Percentiles rank a stretch among this genome's conserved stretches.
phyloP scores from a whole-genome alignment of 495 filamentous ascomycete species.

The Chlorociboria aeruginascens region DNA sequence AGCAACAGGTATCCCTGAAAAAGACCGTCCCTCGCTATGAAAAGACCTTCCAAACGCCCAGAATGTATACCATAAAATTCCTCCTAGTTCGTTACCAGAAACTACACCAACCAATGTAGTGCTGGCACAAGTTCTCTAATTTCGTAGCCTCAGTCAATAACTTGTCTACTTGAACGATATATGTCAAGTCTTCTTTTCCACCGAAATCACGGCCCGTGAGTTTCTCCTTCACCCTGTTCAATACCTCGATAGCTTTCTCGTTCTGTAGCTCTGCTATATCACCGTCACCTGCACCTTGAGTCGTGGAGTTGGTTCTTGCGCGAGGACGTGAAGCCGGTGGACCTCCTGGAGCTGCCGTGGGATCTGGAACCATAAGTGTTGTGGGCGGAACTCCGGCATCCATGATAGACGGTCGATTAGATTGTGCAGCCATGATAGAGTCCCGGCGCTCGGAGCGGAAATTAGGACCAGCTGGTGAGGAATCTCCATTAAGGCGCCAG shows the following conservation, averaged over 20 bases:
- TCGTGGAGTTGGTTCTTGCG: constrained; percentile 41
- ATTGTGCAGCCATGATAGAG: constrained; percentile 25
- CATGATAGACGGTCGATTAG: constrained; percentile 58
- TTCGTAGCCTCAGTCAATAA: constrained; percentile 90
- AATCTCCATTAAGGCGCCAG: constrained; percentile 83
- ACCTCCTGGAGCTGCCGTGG: constrained; percentile 31
- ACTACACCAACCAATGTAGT: constrained; percentile 97
- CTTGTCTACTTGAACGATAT: constrained; percentile 87
- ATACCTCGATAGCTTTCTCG: constrained; percentile 80
- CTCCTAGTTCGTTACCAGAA: constrained; percentile 51
- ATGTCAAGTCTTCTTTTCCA: constrained; percentile 63
- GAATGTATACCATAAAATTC: too few relatives aligned
- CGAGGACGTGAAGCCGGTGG: constrained; percentile 37
- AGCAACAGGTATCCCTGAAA: too few relatives aligned
- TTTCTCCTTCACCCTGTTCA: constrained; percentile 88
- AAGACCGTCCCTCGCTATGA: too few relatives aligned
- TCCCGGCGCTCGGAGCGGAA: constrained; percentile 65
- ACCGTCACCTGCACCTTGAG: constrained; percentile 21
- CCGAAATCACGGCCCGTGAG: constrained; percentile 65
- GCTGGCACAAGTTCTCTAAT: constrained; percentile 94
- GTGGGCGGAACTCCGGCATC: constrained; percentile 44
- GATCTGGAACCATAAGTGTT: constrained; percentile 32
- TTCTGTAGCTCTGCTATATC: constrained; percentile 73
- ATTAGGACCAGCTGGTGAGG: constrained; percentile 62
- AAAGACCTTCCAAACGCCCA: too few relatives aligned